phyloP scores from a whole-genome alignment of 1,139 yeast genomes.

The Yamadazyma dendronema region DNA sequence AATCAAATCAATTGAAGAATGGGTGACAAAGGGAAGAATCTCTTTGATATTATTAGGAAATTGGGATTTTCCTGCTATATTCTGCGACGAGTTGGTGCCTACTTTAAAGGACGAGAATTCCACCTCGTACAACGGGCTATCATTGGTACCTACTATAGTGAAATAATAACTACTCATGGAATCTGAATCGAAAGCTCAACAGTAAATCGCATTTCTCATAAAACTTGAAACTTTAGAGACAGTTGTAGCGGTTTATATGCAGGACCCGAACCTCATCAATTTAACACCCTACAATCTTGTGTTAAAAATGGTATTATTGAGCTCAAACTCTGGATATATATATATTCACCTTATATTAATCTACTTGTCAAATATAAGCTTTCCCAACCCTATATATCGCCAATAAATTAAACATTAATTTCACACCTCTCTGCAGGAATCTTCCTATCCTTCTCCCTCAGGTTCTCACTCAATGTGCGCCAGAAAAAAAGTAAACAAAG shows the following conservation, averaged over 20 bases:
- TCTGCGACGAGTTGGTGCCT: conserved; percentile 25
- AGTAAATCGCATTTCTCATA: too few relatives aligned
- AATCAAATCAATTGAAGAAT: conserved; percentile 82
- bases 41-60: conserved; percentile 75
- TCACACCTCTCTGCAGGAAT: background rate
- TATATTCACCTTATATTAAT: too few relatives aligned
- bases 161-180: conserved; percentile 65
- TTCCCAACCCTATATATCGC: too few relatives aligned
- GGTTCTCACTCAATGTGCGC: background rate
- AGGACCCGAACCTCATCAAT: too few relatives aligned
- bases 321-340: too few relatives aligned
- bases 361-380: too few relatives aligned
- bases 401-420: too few relatives aligned
- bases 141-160: conserved; percentile 84
- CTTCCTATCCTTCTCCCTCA: background rate
- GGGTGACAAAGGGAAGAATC: conserved; percentile 82
- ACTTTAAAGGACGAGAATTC: conserved; percentile 71
- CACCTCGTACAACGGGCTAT: conserved; percentile 82
- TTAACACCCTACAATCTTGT: too few relatives aligned
- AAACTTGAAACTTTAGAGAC: too few relatives aligned
- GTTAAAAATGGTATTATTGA: too few relatives aligned
- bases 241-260: too few relatives aligned
- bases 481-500: conserved; percentile 5
- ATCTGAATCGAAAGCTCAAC: too few relatives aligned
- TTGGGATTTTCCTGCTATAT: conserved; percentile 64